Base-by-base conservation (phyloP, 257 asterid genomes). In the Fraxinus americana region DNA sequence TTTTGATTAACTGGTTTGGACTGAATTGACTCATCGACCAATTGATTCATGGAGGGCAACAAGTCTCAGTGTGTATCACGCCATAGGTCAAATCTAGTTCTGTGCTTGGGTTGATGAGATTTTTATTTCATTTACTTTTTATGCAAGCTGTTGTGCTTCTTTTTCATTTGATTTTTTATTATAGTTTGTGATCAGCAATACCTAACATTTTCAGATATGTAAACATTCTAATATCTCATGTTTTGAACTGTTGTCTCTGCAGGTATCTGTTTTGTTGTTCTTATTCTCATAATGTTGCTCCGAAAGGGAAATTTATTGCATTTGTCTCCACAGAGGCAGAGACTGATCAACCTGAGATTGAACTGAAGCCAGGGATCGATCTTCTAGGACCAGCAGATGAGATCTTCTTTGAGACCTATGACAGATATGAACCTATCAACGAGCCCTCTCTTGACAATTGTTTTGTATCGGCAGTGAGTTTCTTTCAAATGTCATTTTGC, bases 301-400 rank as follows among this genome's bases (percentile, higher is more conserved):
- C 99, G 4, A 90, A 92, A 87, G 99, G 98, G 73, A 94, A 94
- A 80, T 94, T 81, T 82, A 94, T 94, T 71, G 99, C 98, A 41
- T 92, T 94, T 81, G 99, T 94, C 82, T 92, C 99, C 3, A 87
- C 99, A 2, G 99, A 92, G 75, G 97, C 99, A 11, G 99, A 94
- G 79, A 90, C 98, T 12, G 95, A 94, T 83, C 74, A 94, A 76
- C 98, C 98, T 10, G 90, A 94, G 94, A 83, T 78, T 21, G 99
- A 94, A 88, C 82, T 94, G 78, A 91, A 92, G 87, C 91, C 96
- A 3, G 99, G 99, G 4, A 86, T 92, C 69, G 97, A 88, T 86
- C 98, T 94, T 82, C 96, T 94, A n/a, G 99, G 99, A 73, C 90
- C 92, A 34, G 99, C 92, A 86, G 99, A 94, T 76, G 99, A 94